Conservation (phyloP, 2,329 filamentous ascomycete genomes). For the Fusarium marasasianum region DNA sequence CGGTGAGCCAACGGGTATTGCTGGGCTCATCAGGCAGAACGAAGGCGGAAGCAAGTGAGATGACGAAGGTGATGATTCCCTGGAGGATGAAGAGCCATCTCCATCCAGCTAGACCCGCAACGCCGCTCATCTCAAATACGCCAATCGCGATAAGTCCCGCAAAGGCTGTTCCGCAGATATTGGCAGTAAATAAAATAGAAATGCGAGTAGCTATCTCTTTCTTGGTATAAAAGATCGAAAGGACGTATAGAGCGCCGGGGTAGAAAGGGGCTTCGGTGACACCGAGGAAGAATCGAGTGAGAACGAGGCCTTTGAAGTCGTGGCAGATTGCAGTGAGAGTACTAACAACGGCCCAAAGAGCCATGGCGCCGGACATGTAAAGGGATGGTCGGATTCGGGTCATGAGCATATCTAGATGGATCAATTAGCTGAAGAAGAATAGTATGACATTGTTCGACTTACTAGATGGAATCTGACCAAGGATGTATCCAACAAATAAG, state of each 20-base stretch:
- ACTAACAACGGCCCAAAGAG: slow-evolving; percentile 54
- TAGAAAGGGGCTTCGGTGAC: slow-evolving; percentile 54
- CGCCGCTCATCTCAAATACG: slow-evolving; percentile 46
- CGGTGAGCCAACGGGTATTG: slow-evolving; percentile 50
- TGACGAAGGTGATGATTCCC: slow-evolving; percentile 35
- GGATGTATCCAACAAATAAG: slow-evolving; percentile 49
- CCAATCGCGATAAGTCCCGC: slow-evolving; percentile 56
- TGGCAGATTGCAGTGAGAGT: slow-evolving; percentile 53
- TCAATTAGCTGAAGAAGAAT: slow-evolving; percentile 41
- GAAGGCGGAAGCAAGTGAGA: slow-evolving; percentile 45
- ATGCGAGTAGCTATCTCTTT: slow-evolving; percentile 56
- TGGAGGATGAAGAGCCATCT: slow-evolving; percentile 48
- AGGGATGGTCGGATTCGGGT: slow-evolving; percentile 53
- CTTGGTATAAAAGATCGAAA: slow-evolving; percentile 64
- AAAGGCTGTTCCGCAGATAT: slow-evolving; percentile 50
- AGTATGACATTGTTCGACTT: no score
- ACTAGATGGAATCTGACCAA: slow-evolving; percentile 49
- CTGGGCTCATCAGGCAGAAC: slow-evolving; percentile 50
- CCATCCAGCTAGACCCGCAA: slow-evolving; percentile 41
- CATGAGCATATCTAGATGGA: slow-evolving; percentile 50
- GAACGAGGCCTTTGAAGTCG: slow-evolving; percentile 53
- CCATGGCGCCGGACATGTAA: slow-evolving; percentile 52
- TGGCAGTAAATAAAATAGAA: slow-evolving; percentile 56
- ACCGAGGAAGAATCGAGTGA: slow-evolving; percentile 53
- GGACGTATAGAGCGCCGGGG: slow-evolving; percentile 50